These are phyloP conservation scores for Isoetes engelmannii DNA, from an alignment of 83 land plant genomes.

Conservation along the genomic window DNA sequence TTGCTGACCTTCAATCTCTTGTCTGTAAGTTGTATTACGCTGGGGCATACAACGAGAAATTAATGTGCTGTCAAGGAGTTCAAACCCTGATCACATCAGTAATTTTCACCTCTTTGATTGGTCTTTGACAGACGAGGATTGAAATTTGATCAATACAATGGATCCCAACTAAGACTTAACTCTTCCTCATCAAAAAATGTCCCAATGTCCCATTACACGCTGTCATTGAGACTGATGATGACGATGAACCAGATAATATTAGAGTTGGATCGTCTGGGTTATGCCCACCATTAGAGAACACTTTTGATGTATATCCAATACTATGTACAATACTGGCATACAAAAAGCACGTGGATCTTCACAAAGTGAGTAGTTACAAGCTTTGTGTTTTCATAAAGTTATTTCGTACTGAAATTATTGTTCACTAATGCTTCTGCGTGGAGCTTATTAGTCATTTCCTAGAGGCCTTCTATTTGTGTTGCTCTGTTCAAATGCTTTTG, in stretches of 20 bases:
- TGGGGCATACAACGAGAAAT: constrained; percentile 14
- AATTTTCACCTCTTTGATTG: constrained; percentile 5
- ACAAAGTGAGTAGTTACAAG: no score
- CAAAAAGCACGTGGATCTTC: no score
- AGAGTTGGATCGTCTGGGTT: no score
- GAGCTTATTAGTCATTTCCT: no score
- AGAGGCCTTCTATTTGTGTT: no score
- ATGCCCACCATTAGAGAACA: no score
- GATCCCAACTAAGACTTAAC: constrained; percentile 9
- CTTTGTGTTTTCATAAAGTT: no score
- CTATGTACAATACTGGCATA: no score
- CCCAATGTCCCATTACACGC: constrained; percentile 4
- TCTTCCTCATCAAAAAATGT: background rate
- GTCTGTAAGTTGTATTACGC: constrained; percentile 4
- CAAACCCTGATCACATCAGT: constrained; percentile 1
- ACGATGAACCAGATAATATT: background rate
- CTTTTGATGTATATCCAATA: no score
- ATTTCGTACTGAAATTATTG: no score
- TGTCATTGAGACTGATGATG: constrained; percentile 7
- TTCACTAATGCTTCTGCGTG: no score
- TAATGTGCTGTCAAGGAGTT: constrained; percentile 9
- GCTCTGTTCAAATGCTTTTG: no score
- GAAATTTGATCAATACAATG: constrained; percentile 5
- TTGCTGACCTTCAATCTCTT: background rate
- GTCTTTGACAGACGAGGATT: constrained; percentile 11